phyloP scores from a whole-genome alignment of 2,329 filamentous ascomycete genomes.

The Diaporthe caulivora region DNA sequence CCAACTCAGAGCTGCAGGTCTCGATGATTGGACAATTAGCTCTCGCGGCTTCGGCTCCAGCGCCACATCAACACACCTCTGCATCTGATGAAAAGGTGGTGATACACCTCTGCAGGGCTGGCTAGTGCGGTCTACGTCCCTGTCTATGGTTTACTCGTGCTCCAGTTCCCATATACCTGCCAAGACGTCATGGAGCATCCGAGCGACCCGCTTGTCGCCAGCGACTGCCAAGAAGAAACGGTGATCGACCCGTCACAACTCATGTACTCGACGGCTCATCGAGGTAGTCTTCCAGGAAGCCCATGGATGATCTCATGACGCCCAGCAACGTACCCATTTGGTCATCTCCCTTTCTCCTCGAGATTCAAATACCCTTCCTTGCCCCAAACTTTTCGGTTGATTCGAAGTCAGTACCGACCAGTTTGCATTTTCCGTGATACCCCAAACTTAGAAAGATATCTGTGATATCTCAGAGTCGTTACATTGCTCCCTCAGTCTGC shows the following conservation, averaged over 20 bases:
- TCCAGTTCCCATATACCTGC: conserved; percentile 3
- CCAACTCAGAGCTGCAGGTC: not conserved
- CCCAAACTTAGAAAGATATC: conserved; percentile 15
- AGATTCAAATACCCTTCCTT: conserved; percentile 34
- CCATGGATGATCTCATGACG: conserved; percentile 33
- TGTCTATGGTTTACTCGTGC: not conserved
- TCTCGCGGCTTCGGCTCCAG: conserved; percentile 31
- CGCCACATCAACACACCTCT: not conserved
- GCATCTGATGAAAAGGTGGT: not conserved
- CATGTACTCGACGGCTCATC: conserved; percentile 8
- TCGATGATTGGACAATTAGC: conserved; percentile 18
- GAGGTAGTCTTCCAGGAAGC: not conserved
- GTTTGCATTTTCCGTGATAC: conserved; percentile 22
- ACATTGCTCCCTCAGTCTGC: too few species aligned
- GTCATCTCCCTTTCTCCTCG: not conserved
- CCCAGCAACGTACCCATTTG: not conserved
- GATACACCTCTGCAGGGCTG: not conserved
- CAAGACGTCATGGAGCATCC: conserved; percentile 36
- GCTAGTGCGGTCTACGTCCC: conserved; percentile 17
- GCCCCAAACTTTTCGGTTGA: not conserved
- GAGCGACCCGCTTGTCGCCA: not conserved
- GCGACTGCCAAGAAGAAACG: not conserved
- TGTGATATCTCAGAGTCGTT: conserved; percentile 2
- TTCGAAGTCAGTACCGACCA: not conserved
- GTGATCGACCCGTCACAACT: conserved; percentile 1